Conservation (phyloP, 169 alveolate species). For the Plasmodium cynomolgi region DNA sequence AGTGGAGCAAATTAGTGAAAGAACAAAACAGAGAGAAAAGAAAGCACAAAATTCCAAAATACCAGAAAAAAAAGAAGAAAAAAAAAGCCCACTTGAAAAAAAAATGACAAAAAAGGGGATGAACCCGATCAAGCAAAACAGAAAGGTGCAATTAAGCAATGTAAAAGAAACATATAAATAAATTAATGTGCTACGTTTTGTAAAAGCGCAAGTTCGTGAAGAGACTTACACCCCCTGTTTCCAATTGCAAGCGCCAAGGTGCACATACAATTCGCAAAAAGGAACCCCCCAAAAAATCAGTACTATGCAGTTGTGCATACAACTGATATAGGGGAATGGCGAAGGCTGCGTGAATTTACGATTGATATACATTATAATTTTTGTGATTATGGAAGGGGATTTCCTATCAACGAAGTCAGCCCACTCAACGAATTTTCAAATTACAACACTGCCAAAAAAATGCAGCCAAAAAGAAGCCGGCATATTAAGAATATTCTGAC, state of each 20-base stretch:
- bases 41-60: slow-evolving; percentile 86
- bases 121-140: not conserved
- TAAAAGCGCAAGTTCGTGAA: not conserved
- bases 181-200: not conserved
- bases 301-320: not conserved
- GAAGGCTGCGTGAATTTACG: slow-evolving; percentile 8
- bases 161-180: not conserved
- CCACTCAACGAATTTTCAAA: not conserved
- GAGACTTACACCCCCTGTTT: not conserved
- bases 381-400: not conserved
- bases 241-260: not conserved
- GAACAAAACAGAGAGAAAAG: slow-evolving; percentile 86
- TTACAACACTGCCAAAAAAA: not conserved
- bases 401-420: not conserved
- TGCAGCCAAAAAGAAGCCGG: not conserved
- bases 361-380: not conserved
- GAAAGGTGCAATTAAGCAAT: not conserved
- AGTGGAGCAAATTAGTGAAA: slow-evolving; percentile 89
- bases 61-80: slow-evolving; percentile 85
- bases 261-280: not conserved
- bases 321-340: not conserved
- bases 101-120: slow-evolving; percentile 8
- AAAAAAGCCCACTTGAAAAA: slow-evolving; percentile 71
- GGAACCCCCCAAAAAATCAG: not conserved
- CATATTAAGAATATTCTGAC: not conserved